Percentiles rank a stretch among this genome's conserved stretches.
phyloP scores from a whole-genome alignment of 768 basidiomycete genomes.

The Tulasnella sp. region DNA sequence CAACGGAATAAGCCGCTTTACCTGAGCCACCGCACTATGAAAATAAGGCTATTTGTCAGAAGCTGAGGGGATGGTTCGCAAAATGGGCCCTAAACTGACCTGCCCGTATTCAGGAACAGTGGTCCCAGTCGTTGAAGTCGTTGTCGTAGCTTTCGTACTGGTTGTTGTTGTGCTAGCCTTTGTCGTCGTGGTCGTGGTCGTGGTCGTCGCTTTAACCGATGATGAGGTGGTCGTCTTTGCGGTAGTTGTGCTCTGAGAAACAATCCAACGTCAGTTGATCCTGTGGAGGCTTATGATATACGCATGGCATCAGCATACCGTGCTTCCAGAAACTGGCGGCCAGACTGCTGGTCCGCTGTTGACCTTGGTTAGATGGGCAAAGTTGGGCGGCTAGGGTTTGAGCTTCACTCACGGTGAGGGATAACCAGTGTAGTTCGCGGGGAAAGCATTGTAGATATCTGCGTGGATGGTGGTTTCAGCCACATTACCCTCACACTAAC shows the following conservation, averaged over 20 bases:
- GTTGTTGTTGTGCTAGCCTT: neutral
- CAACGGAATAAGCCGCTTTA: neutral
- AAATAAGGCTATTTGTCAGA: neutral
- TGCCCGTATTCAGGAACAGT: constrained; percentile 2
- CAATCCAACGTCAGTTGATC: no score
- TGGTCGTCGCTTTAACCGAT: neutral
- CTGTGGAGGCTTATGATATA: no score
- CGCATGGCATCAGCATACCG: no score
- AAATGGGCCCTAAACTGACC: neutral
- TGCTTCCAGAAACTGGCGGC: no score
- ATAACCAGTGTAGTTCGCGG: constrained; percentile 5
- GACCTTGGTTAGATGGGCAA: no score
- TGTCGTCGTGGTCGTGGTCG: neutral
- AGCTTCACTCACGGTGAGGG: neutral
- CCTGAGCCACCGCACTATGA: constrained; percentile 16
- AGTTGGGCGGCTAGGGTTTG: no score
- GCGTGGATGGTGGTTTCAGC: neutral
- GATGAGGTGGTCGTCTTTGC: constrained; percentile 22
- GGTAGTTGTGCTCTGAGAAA: constrained; percentile 19
- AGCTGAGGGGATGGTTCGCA: neutral
- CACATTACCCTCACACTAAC: neutral
- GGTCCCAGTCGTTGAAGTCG: neutral
- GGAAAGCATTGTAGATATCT: constrained; percentile 7
- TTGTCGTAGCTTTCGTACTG: neutral
- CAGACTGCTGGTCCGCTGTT: no score